These are phyloP conservation scores for Microbotryum saponariae DNA, from an alignment of 1,284 basidiomycete species.

Conservation along the genomic window DNA sequence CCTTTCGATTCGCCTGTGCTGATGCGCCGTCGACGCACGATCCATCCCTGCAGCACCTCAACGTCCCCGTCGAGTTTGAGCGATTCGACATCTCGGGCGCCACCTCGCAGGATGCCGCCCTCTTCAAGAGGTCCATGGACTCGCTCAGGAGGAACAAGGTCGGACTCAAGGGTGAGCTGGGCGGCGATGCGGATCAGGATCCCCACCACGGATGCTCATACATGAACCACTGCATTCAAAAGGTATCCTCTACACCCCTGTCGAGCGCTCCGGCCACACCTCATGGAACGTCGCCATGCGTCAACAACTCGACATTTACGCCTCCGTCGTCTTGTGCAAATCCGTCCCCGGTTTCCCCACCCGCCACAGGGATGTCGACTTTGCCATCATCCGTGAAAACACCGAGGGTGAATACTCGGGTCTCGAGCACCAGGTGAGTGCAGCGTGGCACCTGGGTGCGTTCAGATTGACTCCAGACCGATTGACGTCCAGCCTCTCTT, in stretches of 20 bases:
- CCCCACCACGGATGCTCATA: background rate
- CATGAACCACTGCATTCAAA: background rate
- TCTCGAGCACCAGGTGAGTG: slow-evolving; percentile 72
- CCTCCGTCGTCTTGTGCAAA: slow-evolving; percentile 96
- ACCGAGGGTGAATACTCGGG: slow-evolving; percentile 99
- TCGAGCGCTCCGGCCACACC: slow-evolving; percentile 91
- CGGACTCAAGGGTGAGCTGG: slow-evolving; percentile 77
- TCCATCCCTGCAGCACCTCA: slow-evolving; percentile 52
- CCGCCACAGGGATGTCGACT: slow-evolving; percentile 93
- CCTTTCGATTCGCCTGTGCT: background rate
- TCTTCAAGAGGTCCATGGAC: slow-evolving; percentile 97
- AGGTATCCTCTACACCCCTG: slow-evolving; percentile 98
- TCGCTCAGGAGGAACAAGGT: slow-evolving; percentile 94
- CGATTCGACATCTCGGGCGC: slow-evolving; percentile 97
- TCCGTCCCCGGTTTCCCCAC: slow-evolving; percentile 95
- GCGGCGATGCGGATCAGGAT: background rate
- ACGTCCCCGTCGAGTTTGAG: slow-evolving; percentile 91
- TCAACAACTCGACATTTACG: slow-evolving; percentile 98
- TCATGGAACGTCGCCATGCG: slow-evolving; percentile 99
- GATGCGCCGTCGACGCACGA: too few relatives aligned
- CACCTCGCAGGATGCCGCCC: slow-evolving; percentile 83
- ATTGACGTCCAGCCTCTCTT: background rate
- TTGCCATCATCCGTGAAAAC: slow-evolving; percentile 99
- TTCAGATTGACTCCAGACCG: background rate
- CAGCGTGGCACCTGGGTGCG: too few relatives aligned